phyloP scores from a whole-genome alignment of 768 basidiomycete species.

The Termitomyces sp. region DNA sequence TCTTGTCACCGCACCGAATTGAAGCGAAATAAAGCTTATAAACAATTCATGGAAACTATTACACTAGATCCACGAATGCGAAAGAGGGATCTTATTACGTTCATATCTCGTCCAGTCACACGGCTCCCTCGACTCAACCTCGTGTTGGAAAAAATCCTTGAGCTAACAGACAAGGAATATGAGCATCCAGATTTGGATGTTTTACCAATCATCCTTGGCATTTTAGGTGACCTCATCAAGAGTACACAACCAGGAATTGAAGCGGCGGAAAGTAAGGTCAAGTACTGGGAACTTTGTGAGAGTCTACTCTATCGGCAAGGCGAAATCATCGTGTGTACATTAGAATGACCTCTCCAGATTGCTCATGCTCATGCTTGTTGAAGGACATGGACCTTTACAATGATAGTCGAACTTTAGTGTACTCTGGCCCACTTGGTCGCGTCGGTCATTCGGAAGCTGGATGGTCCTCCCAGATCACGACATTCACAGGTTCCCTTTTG shows the following conservation, averaged over 20 bases:
- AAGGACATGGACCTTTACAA: conserved; percentile 83
- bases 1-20: conserved; percentile 76
- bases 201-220: conserved; percentile 63
- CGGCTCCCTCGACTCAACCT: conserved; percentile 80
- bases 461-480: conserved; percentile 73
- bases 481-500: conserved; percentile 59
- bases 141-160: conserved; percentile 63
- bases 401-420: conserved; percentile 66
- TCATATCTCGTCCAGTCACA: conserved; percentile 83
- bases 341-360: not conserved
- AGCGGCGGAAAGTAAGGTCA: conserved; percentile 87
- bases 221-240: conserved; percentile 71
- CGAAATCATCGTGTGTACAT: conserved; percentile 69
- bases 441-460: conserved; percentile 58
- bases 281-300: conserved; percentile 79
- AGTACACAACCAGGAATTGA: conserved; percentile 88
- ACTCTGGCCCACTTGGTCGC: conserved; percentile 60
- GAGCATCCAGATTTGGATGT: conserved; percentile 79
- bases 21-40: conserved; percentile 61
- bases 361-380: not conserved
- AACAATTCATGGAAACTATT: conserved; percentile 57
- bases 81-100: conserved; percentile 75
- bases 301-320: conserved; percentile 69
- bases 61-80: conserved; percentile 60
- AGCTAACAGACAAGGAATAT: conserved; percentile 54